Evolutionary conservation across 108 stramenopile species (phyloP).

Genomic region (Thalassiosira profunda): DNA sequence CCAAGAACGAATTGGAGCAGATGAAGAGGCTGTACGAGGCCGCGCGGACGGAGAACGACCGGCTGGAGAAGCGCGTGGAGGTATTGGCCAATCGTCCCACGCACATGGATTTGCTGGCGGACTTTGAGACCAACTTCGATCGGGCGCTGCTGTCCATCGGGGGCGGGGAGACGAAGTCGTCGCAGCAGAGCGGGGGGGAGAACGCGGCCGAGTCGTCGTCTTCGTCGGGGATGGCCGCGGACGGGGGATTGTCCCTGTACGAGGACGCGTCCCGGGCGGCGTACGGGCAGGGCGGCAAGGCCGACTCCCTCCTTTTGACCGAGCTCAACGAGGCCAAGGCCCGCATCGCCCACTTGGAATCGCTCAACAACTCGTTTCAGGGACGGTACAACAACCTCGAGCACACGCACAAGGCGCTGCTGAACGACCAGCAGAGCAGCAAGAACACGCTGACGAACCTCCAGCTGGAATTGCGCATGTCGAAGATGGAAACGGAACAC

Average conservation of each 20-base stretch:
- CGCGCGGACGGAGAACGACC: slow-evolving; percentile 58
- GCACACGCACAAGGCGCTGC: slow-evolving; percentile 24
- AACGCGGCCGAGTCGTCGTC: slow-evolving; percentile 32
- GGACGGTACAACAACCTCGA: slow-evolving; percentile 67
- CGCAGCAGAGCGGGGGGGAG: slow-evolving; percentile 71
- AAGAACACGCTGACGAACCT: slow-evolving; percentile 54
- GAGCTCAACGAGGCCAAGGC: slow-evolving; percentile 77
- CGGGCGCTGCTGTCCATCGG: slow-evolving; percentile 69
- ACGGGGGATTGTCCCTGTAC: neutral
- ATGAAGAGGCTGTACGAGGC: slow-evolving; percentile 59
- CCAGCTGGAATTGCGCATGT: slow-evolving; percentile 83
- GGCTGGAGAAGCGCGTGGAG: slow-evolving; percentile 72
- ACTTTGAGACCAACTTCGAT: slow-evolving; percentile 93
- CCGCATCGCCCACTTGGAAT: slow-evolving; percentile 77
- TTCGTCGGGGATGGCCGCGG: slow-evolving; percentile 14
- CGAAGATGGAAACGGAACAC: slow-evolving; percentile 87
- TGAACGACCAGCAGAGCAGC: slow-evolving; percentile 53
- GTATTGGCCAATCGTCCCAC: slow-evolving; percentile 80
- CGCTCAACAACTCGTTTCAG: slow-evolving; percentile 64
- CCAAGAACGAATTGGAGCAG: slow-evolving; percentile 76
- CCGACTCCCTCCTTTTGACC: slow-evolving; percentile 50
- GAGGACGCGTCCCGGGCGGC: neutral
- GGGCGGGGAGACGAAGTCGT: neutral
- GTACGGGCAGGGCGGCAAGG: slow-evolving; percentile 22
- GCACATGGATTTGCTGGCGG: slow-evolving; percentile 86